Base-by-base conservation (phyloP, 305 asterid genomes). In the Fraxinus xanthoxyloides region DNA sequence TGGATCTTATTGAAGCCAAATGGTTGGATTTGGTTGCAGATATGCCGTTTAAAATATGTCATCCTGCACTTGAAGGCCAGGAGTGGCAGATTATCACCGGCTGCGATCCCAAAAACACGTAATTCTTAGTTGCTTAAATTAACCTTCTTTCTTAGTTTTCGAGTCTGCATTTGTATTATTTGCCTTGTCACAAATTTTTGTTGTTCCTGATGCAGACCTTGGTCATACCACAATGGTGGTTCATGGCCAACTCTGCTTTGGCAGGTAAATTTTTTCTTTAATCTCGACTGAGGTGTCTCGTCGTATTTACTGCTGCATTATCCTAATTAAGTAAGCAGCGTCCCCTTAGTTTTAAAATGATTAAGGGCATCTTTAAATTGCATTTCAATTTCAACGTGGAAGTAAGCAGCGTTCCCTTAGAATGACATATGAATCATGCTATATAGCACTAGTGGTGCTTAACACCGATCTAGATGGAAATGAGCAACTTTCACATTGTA, bases 181-280 rank as follows among this genome's bases (percentile, higher is more conserved):
- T 76, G 75, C 38, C 77, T 59, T 7, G 74, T 9, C 77, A 36
- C 69, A 28, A 70, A 82, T 28, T 30, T 72, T 61, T 17, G 6
- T 70, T 74, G 15, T 76, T 75, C 80, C 63, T 82, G 77, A 75
- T 89, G 88, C 91, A 92, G 97, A 85, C 92, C 97, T 82, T 92
- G 97, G 97, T 92, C 97, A 67, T 92, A 92, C 88, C 94, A 92
- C 89, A 92, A 92, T 77, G 97, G 91, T 75, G 97, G 97, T 87
- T 67, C 97, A 34, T 92, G 97, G 97, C 94, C 97, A 67, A 92
- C 93, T 78, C 88, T 92, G 79, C 94, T 92, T 69, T 92, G 97
- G 97, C 97, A 92, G 97, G 97, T 92, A 77, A 84, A 73, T 19
- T 7, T 19, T 56, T 10, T 21, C 30, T 56, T 19, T n/a, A 56